Evolutionary conservation across 2,329 filamentous ascomycete genomes (phyloP).

Genomic region (Apiospora hydei): DNA sequence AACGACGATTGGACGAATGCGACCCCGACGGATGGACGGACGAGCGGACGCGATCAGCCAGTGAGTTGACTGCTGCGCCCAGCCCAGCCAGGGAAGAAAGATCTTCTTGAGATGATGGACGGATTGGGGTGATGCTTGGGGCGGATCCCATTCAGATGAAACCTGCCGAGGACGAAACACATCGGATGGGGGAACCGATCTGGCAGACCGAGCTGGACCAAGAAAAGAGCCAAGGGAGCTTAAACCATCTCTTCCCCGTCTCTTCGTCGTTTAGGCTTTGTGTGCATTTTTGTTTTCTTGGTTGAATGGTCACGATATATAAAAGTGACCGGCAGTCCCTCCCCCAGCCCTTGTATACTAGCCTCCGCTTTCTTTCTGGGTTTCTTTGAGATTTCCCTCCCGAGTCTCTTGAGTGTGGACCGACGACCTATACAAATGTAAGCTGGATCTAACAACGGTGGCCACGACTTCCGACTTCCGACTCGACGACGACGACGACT

Average conservation of each 20-base stretch:
- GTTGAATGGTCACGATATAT: neutral
- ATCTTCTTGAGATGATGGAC: neutral
- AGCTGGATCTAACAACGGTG: neutral
- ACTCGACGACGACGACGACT: neutral
- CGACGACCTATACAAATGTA: neutral
- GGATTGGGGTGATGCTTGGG: neutral
- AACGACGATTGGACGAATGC: neutral
- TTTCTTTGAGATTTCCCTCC: neutral
- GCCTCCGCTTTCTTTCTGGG: neutral
- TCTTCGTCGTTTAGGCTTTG: neutral
- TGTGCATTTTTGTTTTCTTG: neutral
- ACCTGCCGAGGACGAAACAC: slow-evolving; percentile 13
- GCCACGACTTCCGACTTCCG: neutral
- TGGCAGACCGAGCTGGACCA: neutral
- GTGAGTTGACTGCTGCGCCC: neutral
- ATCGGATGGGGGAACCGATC: slow-evolving; percentile 1
- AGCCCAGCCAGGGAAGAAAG: slow-evolving; percentile 1
- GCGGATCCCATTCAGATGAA: neutral
- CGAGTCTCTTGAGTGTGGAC: neutral
- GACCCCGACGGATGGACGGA: neutral
- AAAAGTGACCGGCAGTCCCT: neutral
- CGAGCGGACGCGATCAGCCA: neutral
- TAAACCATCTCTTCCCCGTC: neutral
- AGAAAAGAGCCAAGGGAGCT: slow-evolving; percentile 13
- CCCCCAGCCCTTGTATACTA: neutral